Percentiles rank a stretch among this genome's conserved stretches.
Evolutionary conservation across 768 basidiomycete genomes (phyloP).

Genomic region (Leccinum boreale): DNA sequence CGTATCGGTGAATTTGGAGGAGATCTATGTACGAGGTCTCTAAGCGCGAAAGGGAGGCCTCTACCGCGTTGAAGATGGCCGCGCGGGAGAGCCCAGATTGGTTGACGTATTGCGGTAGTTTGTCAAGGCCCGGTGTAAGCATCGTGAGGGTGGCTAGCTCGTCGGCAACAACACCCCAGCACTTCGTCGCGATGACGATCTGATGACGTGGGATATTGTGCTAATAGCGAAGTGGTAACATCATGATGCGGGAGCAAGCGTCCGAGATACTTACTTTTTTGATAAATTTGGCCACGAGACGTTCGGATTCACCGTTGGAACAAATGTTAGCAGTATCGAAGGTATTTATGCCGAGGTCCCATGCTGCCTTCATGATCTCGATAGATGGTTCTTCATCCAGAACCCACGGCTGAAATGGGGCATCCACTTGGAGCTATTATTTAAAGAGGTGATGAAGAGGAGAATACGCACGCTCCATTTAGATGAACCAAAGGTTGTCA

Average conservation of each 20-base stretch:
- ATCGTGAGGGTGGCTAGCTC: not conserved
- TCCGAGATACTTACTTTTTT: conserved; percentile 25
- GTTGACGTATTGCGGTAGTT: conserved; percentile 25
- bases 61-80: conserved; percentile 37
- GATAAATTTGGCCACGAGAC: conserved; percentile 36
- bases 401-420: conserved; percentile 15
- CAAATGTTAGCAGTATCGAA: conserved; percentile 41
- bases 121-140: not conserved
- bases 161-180: conserved; percentile 12
- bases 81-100: conserved; percentile 34
- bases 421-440: not conserved
- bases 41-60: conserved; percentile 37
- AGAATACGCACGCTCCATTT: conserved; percentile 24
- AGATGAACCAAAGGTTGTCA: conserved; percentile 25
- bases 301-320: conserved; percentile 36
- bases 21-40: conserved; percentile 38
- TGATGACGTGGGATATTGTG: conserved; percentile 32
- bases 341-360: conserved; percentile 38
- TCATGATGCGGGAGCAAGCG: too few relatives aligned
- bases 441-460: not conserved
- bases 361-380: conserved; percentile 37
- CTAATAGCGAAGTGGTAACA: conserved; percentile 5
- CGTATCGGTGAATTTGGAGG: conserved; percentile 46
- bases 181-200: conserved; percentile 32
- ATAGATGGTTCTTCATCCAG: conserved; percentile 29